phyloP scores from a whole-genome alignment of 2,329 filamentous ascomycete genomes.

The Talaromyces sp. region DNA sequence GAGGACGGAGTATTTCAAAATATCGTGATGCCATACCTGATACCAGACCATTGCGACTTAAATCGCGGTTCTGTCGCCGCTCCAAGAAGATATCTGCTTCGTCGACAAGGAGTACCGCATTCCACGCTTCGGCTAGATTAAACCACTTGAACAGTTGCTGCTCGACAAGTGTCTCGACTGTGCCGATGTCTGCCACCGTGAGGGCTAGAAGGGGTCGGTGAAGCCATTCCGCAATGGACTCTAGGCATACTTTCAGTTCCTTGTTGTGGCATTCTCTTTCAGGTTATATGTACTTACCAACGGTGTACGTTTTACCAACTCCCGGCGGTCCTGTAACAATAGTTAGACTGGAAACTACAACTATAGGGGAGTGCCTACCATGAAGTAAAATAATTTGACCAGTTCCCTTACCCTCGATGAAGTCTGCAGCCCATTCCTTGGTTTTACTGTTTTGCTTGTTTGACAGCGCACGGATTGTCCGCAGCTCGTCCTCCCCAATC shows the following conservation, averaged over 20 bases:
- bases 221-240: conserved; percentile 9
- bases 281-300: background rate
- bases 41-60: background rate
- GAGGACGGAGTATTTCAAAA: background rate
- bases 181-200: conserved; percentile 9
- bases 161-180: background rate
- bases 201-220: conserved; percentile 7
- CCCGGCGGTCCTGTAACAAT: background rate
- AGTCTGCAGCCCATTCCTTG: conserved; percentile 8
- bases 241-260: background rate
- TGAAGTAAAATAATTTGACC: conserved; percentile 12
- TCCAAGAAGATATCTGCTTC: conserved; percentile 6
- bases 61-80: background rate
- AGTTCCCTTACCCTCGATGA: conserved; percentile 6
- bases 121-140: conserved; percentile 9
- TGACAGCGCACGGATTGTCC: conserved; percentile 6
- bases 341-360: background rate
- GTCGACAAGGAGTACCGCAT: conserved; percentile 1
- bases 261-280: background rate
- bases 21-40: background rate
- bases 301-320: conserved; percentile 5
- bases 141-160: conserved; percentile 4
- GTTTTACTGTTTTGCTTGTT: conserved; percentile 3
- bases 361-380: background rate
- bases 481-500: background rate